Base-by-base conservation (phyloP, 176 grass and related monocot species). In the Aegilops tauschii region DNA sequence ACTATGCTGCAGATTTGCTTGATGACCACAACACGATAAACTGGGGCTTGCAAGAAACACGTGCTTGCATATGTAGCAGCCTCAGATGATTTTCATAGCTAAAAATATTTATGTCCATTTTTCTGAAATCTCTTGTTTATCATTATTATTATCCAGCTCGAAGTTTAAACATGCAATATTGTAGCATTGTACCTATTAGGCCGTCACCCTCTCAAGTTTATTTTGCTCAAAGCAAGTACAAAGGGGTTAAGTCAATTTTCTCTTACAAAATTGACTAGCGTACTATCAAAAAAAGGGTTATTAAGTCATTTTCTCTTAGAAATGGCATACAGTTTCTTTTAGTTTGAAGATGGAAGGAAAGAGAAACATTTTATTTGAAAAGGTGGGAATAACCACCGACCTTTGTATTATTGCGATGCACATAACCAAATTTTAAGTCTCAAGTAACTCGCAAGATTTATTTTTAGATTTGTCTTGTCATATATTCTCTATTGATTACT, bases 11-110 rank as follows among this genome's bases (percentile, higher is more conserved):
- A 21, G 10, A 78, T 78, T 25, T 45, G 44, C 13, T 68, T 21
- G 28, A 11, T 54, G 45, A 28, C 1, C 74, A 77, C 61, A 78
- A 27, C 25, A 68, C 9, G 4, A 27, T 37, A 25, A 30, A 68
- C 62, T 30, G 56, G 8, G 29, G 65, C 45, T 30, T 29, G 45
- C 76, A 25, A 85, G 36, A 76, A 78, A 39, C 71, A 78, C 83
- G 59, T 66, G 72, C 7, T 61, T 21, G 5, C 14, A 34, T 36
- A 47, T 28, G 16, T 77, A 39, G 2, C 54, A 21, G 6, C 54
- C 54, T 59, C 54, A 35, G 20, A 27, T 36, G 18, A 16, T 9
- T 35, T 18, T 32, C 9, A 35, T 16, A 31, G 31, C 65, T 29
- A 18, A 13, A 18, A 68, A 34, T 34, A 68, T 32, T 68, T 36